Evolutionary conservation across 2,329 filamentous ascomycete genomes (phyloP).

Genomic region (Penicillium sp.): DNA sequence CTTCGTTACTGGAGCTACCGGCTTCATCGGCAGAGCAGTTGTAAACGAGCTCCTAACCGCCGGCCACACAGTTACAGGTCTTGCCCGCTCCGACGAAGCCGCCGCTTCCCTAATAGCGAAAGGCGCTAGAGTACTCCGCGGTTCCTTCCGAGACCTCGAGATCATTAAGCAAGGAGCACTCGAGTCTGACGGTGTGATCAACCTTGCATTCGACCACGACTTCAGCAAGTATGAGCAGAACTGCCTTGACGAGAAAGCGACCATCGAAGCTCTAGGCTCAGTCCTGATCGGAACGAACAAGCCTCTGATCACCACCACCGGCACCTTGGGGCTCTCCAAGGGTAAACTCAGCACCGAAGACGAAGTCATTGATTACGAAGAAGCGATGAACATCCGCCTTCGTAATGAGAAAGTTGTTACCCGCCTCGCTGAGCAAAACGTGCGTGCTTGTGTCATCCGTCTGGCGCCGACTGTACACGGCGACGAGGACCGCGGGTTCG

Average conservation of each 20-base stretch:
- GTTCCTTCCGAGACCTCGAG: slow-evolving; percentile 37
- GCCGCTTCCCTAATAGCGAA: slow-evolving; percentile 29
- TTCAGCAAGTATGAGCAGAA: slow-evolving; percentile 35
- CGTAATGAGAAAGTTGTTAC: slow-evolving; percentile 22
- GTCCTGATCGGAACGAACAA: slow-evolving; percentile 33
- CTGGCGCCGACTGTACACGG: slow-evolving; percentile 44
- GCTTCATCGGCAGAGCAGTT: slow-evolving; percentile 44
- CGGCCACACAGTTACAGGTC: slow-evolving; percentile 44
- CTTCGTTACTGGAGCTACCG: slow-evolving; percentile 43
- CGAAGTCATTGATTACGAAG: slow-evolving; percentile 15
- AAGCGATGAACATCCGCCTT: slow-evolving; percentile 24
- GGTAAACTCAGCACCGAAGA: slow-evolving; percentile 34
- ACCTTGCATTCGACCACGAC: slow-evolving; percentile 46
- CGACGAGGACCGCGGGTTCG: slow-evolving; percentile 33
- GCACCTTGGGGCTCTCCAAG: slow-evolving; percentile 31
- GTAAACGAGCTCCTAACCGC: slow-evolving; percentile 38
- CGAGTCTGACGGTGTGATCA: slow-evolving; percentile 39
- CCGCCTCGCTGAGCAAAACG: slow-evolving; percentile 22
- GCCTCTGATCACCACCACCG: slow-evolving; percentile 40
- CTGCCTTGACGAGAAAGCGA: slow-evolving; percentile 32
- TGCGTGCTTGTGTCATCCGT: slow-evolving; percentile 38
- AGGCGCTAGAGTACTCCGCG: slow-evolving; percentile 36
- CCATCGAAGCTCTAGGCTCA: slow-evolving; percentile 38
- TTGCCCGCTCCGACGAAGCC: slow-evolving; percentile 38
- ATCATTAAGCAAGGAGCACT: slow-evolving; percentile 33